These are phyloP conservation scores for Trifolium repens DNA, from an alignment of 306 rosid genomes.

Conservation along the genomic window DNA sequence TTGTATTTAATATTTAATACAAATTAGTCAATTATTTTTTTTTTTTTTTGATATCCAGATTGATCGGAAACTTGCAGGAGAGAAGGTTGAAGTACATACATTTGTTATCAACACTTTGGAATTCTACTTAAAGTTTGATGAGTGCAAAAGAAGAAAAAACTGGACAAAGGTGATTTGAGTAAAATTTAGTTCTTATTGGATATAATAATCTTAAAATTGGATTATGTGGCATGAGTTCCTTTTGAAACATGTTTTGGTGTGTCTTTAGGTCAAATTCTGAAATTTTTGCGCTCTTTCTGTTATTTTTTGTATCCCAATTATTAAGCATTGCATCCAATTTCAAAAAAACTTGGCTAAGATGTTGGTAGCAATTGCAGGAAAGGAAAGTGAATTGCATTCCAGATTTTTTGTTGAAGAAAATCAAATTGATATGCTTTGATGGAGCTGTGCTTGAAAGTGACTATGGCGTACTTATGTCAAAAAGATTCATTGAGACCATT, in stretches of 20 bases:
- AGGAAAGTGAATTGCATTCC: constrained; percentile 24
- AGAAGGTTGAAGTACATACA: too few species aligned
- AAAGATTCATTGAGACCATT: constrained; percentile 58
- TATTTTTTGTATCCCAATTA: not conserved
- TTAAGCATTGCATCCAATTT: not conserved
- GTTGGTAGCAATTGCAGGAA: constrained; percentile 21
- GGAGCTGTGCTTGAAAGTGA: constrained; percentile 61
- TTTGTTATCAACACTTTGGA: too few species aligned
- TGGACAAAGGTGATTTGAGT: too few species aligned
- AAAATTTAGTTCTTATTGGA: not conserved
- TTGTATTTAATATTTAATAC: too few species aligned
- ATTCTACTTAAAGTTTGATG: too few species aligned
- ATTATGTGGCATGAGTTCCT: too few species aligned
- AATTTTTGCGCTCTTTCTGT: not conserved
- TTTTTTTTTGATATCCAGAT: too few species aligned
- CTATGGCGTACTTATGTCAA: constrained; percentile 54
- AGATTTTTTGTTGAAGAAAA: constrained; percentile 49
- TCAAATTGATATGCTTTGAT: constrained; percentile 58
- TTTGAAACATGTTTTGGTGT: too few species aligned
- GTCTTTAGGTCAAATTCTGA: too few species aligned
- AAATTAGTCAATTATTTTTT: too few species aligned
- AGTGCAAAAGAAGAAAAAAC: too few species aligned
- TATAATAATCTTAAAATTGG: not conserved
- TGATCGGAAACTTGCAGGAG: too few species aligned
- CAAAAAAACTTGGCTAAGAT: not conserved